phyloP scores from a whole-genome alignment of 768 basidiomycete species.

The Mycena latifolia region DNA sequence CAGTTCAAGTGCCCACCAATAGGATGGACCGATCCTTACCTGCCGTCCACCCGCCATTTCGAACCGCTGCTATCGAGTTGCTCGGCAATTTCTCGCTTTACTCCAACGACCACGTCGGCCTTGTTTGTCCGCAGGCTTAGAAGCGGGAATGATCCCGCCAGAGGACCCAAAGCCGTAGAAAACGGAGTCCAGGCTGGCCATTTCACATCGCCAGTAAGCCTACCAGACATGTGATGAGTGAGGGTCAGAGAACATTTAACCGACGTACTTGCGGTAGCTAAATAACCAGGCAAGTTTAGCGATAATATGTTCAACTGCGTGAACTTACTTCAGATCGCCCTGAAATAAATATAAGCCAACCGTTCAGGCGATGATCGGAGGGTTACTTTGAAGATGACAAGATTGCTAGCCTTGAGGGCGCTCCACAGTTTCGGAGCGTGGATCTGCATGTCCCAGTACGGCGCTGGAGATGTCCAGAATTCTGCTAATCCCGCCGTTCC shows the following conservation, averaged over 20 bases:
- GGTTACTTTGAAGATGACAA: constrained; percentile 88
- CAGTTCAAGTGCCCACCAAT: constrained; percentile 2
- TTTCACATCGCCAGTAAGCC: constrained; percentile 87
- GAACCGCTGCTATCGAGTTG: constrained; percentile 72
- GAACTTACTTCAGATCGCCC: constrained; percentile 92
- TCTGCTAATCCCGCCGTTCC: constrained; percentile 46
- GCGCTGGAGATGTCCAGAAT: constrained; percentile 83
- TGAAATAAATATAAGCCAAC: constrained; percentile 41
- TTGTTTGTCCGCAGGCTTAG: constrained; percentile 94
- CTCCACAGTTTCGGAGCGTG: constrained; percentile 65
- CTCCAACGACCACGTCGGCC: constrained; percentile 92
- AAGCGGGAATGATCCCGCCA: constrained; percentile 84
- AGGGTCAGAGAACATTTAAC: too few relatives aligned
- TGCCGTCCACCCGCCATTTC: constrained; percentile 86
- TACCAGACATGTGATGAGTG: constrained; percentile 43
- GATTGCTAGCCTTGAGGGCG: constrained; percentile 63
- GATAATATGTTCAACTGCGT: neutral
- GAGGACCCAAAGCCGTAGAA: constrained; percentile 78
- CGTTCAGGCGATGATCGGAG: neutral
- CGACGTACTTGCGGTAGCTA: constrained; percentile 86
- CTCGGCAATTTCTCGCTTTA: constrained; percentile 76
- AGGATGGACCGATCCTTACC: constrained; percentile 57
- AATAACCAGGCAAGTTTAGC: constrained; percentile 12
- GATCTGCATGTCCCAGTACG: constrained; percentile 80
- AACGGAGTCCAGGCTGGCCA: constrained; percentile 91